phyloP scores from a whole-genome alignment of 257 asterid genomes.

The Verbascum thapsus region DNA sequence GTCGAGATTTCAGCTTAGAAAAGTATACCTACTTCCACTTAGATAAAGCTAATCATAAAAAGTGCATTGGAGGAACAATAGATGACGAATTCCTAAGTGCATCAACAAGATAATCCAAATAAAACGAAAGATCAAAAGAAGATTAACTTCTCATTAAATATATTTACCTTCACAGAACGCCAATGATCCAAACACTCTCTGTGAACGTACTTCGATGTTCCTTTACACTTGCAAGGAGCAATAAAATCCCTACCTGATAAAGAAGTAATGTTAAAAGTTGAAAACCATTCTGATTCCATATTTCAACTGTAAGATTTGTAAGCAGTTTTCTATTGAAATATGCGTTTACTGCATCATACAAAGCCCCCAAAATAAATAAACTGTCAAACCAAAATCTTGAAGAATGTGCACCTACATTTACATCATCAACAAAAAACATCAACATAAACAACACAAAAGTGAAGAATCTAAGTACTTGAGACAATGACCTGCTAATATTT shows the following conservation, averaged over 20 bases:
- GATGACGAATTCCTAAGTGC: neutral
- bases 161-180: conserved; percentile 87
- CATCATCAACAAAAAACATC: no score
- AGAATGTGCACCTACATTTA: no score
- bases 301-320: conserved; percentile 10
- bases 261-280: conserved; percentile 25
- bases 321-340: neutral
- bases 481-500: neutral
- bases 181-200: conserved; percentile 94
- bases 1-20: conserved; percentile 22
- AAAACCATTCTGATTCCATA: conserved; percentile 15
- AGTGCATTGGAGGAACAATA: neutral
- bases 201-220: conserved; percentile 86
- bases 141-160: conserved; percentile 2
- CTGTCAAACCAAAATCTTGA: no score
- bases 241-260: conserved; percentile 91
- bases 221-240: conserved; percentile 98
- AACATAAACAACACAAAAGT: no score
- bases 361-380: neutral
- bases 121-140: neutral
- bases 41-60: neutral
- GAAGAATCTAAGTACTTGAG: neutral
- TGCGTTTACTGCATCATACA: neutral
- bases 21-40: neutral
- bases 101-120: conserved; percentile 23